Evolutionary conservation across 2,329 filamentous ascomycete genomes (phyloP).

Genomic region (Cytospora mali): DNA sequence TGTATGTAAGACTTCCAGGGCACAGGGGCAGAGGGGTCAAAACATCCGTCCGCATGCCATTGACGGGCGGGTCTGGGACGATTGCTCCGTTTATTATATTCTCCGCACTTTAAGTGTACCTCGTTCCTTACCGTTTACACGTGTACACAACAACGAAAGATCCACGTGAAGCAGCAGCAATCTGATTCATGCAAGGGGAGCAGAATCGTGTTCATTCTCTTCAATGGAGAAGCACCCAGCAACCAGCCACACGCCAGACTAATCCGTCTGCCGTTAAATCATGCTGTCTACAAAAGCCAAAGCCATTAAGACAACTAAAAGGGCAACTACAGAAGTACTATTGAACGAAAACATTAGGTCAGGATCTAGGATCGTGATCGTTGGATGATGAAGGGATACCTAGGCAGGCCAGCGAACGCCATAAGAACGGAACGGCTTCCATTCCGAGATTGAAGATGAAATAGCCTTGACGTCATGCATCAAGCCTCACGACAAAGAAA

Average conservation of each 20-base stretch:
- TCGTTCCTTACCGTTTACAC: neutral
- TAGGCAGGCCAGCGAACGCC: neutral
- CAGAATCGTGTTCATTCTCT: neutral
- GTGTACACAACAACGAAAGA: no score
- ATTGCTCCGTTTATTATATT: neutral
- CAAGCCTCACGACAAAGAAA: neutral
- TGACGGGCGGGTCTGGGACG: conserved; percentile 5
- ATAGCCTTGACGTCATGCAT: conserved; percentile 21
- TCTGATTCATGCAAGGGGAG: neutral
- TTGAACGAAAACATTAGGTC: neutral
- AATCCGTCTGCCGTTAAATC: neutral
- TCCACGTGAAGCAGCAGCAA: neutral
- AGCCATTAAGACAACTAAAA: no score
- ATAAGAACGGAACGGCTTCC: neutral
- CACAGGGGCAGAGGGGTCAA: no score
- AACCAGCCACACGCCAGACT: neutral
- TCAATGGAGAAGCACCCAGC: neutral
- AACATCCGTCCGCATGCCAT: conserved; percentile 10
- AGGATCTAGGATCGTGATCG: neutral
- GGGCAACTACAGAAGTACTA: no score
- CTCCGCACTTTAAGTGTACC: neutral
- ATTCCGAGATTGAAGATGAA: conserved; percentile 7
- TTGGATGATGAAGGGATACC: no score
- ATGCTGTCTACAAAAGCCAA: neutral
- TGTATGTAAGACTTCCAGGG: conserved; percentile 13